These are phyloP conservation scores for Phytophthora ohioensis DNA, from an alignment of 352 stramenopile species.

Conservation along the genomic window DNA sequence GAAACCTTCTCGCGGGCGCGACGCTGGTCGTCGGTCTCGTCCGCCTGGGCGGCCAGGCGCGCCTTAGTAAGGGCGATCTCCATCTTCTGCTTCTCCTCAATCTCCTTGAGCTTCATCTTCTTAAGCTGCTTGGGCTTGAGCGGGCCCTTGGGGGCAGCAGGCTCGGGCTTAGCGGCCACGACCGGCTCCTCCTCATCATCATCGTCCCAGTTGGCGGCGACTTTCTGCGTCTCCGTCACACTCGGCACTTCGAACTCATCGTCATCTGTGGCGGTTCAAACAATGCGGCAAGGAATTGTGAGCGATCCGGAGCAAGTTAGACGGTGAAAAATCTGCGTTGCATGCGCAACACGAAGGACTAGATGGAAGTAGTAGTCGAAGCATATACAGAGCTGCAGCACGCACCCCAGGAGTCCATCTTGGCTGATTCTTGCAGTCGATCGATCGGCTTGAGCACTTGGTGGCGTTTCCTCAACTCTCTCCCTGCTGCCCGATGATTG, in stretches of 20 bases:
- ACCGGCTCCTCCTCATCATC: constrained; percentile 74
- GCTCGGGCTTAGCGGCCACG: constrained; percentile 30
- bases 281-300: background rate
- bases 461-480: constrained; percentile 23
- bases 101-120: constrained; percentile 89
- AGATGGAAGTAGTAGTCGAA: background rate
- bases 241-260: constrained; percentile 86
- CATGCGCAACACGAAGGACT: background rate
- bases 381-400: constrained; percentile 6
- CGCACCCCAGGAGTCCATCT: constrained; percentile 86
- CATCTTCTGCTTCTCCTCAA: constrained; percentile 84
- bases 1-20: constrained; percentile 65
- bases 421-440: constrained; percentile 11
- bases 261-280: constrained; percentile 56
- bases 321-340: background rate
- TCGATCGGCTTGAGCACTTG: background rate
- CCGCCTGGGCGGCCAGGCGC: constrained; percentile 71
- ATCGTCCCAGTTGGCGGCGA: constrained; percentile 78
- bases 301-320: constrained; percentile 17
- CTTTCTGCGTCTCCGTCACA: constrained; percentile 50
- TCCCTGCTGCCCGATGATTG: constrained; percentile 25
- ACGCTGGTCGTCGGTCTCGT: constrained; percentile 72
- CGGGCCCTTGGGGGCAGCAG: constrained; percentile 52
- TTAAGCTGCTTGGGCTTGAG: constrained; percentile 90
- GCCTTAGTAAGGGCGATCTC: constrained; percentile 82